Percentiles rank a stretch among this genome's conserved stretches.
Evolutionary conservation across 495 filamentous ascomycete genomes (phyloP).

Genomic region (Amniculicola lignicola): DNA sequence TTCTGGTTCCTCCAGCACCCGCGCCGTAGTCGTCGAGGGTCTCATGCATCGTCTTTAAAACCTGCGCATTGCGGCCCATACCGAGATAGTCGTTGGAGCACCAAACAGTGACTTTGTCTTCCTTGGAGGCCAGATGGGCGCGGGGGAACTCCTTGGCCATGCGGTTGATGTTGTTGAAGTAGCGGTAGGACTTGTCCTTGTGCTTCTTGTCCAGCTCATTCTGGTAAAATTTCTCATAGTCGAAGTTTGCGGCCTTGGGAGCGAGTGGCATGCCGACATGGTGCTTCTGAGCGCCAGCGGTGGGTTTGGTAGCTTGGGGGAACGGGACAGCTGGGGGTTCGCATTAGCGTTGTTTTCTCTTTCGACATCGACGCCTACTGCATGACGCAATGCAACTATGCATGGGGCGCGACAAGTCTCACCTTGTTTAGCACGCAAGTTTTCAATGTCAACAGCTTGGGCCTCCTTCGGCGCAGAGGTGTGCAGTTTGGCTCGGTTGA

Average conservation of each 20-base stretch:
- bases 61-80: slow-evolving; percentile 88
- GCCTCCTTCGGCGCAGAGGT: slow-evolving; percentile 72
- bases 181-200: slow-evolving; percentile 98
- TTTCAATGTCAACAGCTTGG: slow-evolving; percentile 60
- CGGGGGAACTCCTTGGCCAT: slow-evolving; percentile 93
- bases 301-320: slow-evolving; percentile 25
- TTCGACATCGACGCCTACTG: background rate
- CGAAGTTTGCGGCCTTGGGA: slow-evolving; percentile 59
- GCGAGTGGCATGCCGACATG: slow-evolving; percentile 36
- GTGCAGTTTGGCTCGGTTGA: slow-evolving; percentile 71
- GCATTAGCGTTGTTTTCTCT: slow-evolving; percentile 9
- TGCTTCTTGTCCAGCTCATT: slow-evolving; percentile 94
- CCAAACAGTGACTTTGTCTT: slow-evolving; percentile 96
- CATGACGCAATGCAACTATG: background rate
- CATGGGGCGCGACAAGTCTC: background rate
- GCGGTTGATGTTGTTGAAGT: slow-evolving; percentile 99
- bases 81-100: slow-evolving; percentile 98
- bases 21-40: slow-evolving; percentile 94
- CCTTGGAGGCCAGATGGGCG: slow-evolving; percentile 79
- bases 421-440: slow-evolving; percentile 56
- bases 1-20: slow-evolving; percentile 90
- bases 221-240: slow-evolving; percentile 89
- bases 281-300: slow-evolving; percentile 19
- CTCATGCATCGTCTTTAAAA: slow-evolving; percentile 87
- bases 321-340: slow-evolving; percentile 24